Conservation (phyloP, 768 basidiomycete species). For the Sutorius australiensis region DNA sequence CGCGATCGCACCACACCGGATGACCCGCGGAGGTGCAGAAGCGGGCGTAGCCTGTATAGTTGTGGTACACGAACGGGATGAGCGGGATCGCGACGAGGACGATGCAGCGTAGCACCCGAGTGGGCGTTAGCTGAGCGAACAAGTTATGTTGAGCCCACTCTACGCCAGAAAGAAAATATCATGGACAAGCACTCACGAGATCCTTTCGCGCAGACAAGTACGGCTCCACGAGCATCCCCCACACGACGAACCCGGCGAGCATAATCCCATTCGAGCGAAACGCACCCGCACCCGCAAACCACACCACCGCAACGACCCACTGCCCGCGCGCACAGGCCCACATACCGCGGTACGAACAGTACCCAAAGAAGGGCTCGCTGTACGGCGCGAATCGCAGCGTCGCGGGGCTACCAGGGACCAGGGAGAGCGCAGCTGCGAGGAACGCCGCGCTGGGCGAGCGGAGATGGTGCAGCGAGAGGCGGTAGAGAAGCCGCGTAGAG, state of each 20-base stretch:
- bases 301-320: conserved; percentile 55
- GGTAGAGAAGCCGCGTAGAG: conserved; percentile 47
- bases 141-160: background rate
- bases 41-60: conserved; percentile 56
- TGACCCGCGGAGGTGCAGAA: conserved; percentile 52
- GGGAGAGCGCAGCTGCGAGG: conserved; percentile 61
- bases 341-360: conserved; percentile 61
- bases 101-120: conserved; percentile 34
- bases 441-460: conserved; percentile 55
- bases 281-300: conserved; percentile 57
- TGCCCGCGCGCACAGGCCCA: conserved; percentile 31
- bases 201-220: conserved; percentile 38
- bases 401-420: conserved; percentile 78
- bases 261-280: conserved; percentile 81
- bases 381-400: conserved; percentile 71
- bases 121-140: conserved; percentile 32
- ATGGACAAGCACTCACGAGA: conserved; percentile 15
- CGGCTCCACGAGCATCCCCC: conserved; percentile 63
- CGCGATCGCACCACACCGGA: conserved; percentile 59
- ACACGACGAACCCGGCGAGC: conserved; percentile 72
- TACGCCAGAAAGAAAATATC: background rate
- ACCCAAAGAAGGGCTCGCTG: conserved; percentile 84
- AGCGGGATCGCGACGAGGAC: conserved; percentile 46
- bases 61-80: conserved; percentile 69
- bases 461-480: conserved; percentile 57